Base-by-base conservation (phyloP, 495 filamentous ascomycete species). In the Parachaetomium inaequale region DNA sequence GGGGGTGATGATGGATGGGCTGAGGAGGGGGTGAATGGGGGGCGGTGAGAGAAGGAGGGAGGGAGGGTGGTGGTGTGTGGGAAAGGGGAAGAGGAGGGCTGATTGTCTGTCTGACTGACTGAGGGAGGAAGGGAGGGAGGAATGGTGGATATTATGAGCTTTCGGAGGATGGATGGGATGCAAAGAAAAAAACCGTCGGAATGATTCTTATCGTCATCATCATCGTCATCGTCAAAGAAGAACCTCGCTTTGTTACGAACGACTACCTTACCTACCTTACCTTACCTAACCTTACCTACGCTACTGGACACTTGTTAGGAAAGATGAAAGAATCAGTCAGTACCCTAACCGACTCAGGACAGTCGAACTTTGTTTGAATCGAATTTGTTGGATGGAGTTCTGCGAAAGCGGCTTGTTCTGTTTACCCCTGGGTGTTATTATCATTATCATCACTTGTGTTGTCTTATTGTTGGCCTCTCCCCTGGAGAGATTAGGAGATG, bases 261-360 rank as follows among this genome's bases (percentile, higher is more conserved):
- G 14, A 32, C 49, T 21, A 43, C 40, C 40, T n/a, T 4, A 43
- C 17, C 40, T n/a, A 43, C 40, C 40, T 43, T n/a, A n/a, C 12
- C 25, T 21, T 29, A 26, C 45, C 45, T 28, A 49, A 6, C 21
- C 7, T 11, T 40, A 8, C 45, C 10, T 49, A 11, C 34, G 34
- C 46, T 29, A 32, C 45, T 47, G 45, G 40, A 43, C 40, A 43
- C 40, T n/a, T 43, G 40, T 43, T 49, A 26, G 45, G 45, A 49
- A 49, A 49, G 45, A 53, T 53, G 50, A 34, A 36, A 40, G 36
- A 40, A 40, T 40, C 36, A 40, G 36, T 17, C 36, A 40, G 36
- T 40, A 40, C 17, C 36, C 36, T n/a, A n/a, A n/a, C n/a, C n/a
- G n/a, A n/a, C n/a, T n/a, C n/a, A n/a, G n/a, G n/a, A n/a, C n/a